A percentile compares a stretch with the other conserved stretches of the same genome.
Evolutionary conservation across 768 basidiomycete species (phyloP).

Genomic region (Termitomyces sp.): DNA sequence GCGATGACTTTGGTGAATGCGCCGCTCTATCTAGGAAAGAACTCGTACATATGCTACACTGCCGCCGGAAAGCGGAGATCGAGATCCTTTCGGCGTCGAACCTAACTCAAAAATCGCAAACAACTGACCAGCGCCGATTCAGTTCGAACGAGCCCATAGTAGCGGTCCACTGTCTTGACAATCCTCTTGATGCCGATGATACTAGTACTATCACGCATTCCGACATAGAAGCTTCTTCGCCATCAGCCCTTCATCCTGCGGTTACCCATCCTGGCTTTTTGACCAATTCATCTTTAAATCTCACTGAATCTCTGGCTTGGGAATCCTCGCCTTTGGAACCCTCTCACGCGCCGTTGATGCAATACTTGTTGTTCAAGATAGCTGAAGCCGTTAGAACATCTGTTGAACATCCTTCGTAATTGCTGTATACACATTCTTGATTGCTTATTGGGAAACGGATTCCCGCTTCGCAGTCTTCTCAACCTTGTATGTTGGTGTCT

Average conservation of each 20-base stretch:
- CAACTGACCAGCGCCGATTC: background rate
- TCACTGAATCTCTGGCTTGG: background rate
- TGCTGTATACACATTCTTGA: background rate
- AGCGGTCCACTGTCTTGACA: background rate
- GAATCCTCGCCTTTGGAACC: constrained; percentile 4
- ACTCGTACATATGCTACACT: constrained; percentile 72
- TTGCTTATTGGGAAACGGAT: constrained; percentile 1
- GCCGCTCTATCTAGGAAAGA: constrained; percentile 53
- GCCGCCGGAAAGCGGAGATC: constrained; percentile 89
- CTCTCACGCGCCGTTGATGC: constrained; percentile 16
- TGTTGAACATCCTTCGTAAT: constrained; percentile 4
- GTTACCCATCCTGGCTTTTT: constrained; percentile 3
- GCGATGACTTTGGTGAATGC: background rate
- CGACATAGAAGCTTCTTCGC: background rate
- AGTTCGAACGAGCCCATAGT: background rate
- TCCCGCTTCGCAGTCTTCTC: background rate
- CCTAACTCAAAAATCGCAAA: background rate
- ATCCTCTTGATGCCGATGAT: background rate
- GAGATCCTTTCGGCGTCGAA: constrained; percentile 48
- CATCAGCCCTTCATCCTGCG: background rate
- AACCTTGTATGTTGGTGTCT: background rate
- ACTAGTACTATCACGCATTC: too few relatives aligned
- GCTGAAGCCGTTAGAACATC: constrained; percentile 10
- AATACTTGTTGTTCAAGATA: constrained; percentile 22
- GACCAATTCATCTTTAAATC: constrained; percentile 1